Conservation (phyloP, 495 filamentous ascomycete species). For the Aspergillus ellipticus region DNA sequence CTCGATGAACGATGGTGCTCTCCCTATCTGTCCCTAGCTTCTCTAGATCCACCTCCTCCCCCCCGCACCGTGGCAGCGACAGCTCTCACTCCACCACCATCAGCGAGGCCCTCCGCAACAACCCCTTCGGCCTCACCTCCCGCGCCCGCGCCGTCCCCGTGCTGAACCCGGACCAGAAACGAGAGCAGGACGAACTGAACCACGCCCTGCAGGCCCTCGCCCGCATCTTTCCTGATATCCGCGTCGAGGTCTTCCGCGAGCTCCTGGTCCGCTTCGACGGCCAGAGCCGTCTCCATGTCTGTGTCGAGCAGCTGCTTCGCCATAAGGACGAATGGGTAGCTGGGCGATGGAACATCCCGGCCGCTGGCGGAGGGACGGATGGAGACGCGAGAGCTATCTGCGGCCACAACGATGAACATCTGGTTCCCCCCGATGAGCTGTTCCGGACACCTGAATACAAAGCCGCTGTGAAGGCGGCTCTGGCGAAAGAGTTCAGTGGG, state of each 20-base stretch:
- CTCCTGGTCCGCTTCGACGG: constrained; percentile 77
- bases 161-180: constrained; percentile 22
- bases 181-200: constrained; percentile 67
- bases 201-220: constrained; percentile 64
- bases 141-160: constrained; percentile 27
- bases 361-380: constrained; percentile 20
- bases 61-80: constrained; percentile 22
- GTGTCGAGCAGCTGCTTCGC: constrained; percentile 79
- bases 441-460: constrained; percentile 76
- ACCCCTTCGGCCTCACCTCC: constrained; percentile 39
- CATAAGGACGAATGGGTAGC: constrained; percentile 70
- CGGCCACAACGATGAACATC: constrained; percentile 14
- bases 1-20: constrained; percentile 38
- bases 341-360: constrained; percentile 62
- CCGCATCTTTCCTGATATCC: constrained; percentile 79
- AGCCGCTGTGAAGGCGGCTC: constrained; percentile 56
- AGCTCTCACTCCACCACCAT: constrained; percentile 34
- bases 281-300: constrained; percentile 77
- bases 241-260: constrained; percentile 89
- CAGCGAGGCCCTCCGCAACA: constrained; percentile 40
- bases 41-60: constrained; percentile 31
- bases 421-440: constrained; percentile 62
- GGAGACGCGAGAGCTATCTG: constrained; percentile 15
- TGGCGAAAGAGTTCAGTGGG: constrained; percentile 77
- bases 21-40: constrained; percentile 41